These are phyloP conservation scores for Cichorium intybus DNA, from an alignment of 140 eudicot genomes.

Conservation along the genomic window DNA sequence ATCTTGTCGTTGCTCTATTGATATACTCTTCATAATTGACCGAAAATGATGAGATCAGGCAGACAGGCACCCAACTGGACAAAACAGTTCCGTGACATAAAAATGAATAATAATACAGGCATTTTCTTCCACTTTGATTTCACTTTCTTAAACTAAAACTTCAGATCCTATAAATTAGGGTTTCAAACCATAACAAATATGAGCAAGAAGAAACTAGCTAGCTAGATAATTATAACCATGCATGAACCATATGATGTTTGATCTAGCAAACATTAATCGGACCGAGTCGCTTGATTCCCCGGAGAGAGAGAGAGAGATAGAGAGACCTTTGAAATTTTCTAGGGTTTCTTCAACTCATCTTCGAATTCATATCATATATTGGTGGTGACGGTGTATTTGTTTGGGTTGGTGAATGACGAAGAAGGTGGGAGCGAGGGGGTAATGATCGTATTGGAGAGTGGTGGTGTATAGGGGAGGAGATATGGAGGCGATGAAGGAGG, in stretches of 20 bases:
- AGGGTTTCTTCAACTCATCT: slow-evolving; percentile 31
- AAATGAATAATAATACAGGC: slow-evolving; percentile 5
- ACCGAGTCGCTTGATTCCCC: slow-evolving; percentile 48
- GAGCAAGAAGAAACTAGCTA: slow-evolving; percentile 12
- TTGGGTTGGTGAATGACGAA: slow-evolving; percentile 27
- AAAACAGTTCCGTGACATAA: background rate
- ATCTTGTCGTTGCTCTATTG: background rate
- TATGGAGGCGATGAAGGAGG: background rate
- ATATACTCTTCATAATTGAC: background rate
- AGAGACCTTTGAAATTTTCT: slow-evolving; percentile 16
- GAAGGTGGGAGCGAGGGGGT: slow-evolving; percentile 12
- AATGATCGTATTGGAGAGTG: slow-evolving; percentile 17
- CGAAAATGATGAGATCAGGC: background rate
- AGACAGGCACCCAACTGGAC: slow-evolving; percentile 6
- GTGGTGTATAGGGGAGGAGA: slow-evolving; percentile 14
- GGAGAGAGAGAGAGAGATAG: slow-evolving; percentile 20
- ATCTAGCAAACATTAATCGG: slow-evolving; percentile 37
- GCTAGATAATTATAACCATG: slow-evolving; percentile 10
- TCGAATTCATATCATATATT: background rate
- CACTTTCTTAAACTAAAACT: slow-evolving; percentile 10
- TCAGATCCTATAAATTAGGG: slow-evolving; percentile 32
- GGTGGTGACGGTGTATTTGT: slow-evolving; percentile 9
- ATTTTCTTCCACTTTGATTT: slow-evolving; percentile 8
- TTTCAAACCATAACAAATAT: slow-evolving; percentile 21
- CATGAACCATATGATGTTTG: slow-evolving; percentile 30